Evolutionary conservation across 768 basidiomycete genomes (phyloP).

Genomic region (Glaciozyma antarctica): DNA sequence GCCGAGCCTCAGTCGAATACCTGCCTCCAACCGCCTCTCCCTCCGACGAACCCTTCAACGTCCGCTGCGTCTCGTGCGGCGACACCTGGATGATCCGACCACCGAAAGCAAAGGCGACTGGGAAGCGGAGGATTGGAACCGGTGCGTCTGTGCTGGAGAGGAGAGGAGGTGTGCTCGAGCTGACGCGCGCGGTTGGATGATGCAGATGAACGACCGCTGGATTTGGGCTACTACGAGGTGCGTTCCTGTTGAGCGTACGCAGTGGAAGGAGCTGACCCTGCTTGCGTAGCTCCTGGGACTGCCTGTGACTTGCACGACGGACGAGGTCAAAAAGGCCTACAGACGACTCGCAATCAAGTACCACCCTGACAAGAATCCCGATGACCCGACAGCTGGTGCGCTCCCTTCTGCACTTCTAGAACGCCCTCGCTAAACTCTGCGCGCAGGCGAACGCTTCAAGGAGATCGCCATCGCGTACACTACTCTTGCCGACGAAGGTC

Average conservation of each 20-base stretch:
- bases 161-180: background rate
- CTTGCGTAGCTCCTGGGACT: conserved; percentile 44
- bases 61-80: conserved; percentile 64
- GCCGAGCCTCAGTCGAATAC: conserved; percentile 33
- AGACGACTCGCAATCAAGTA: conserved; percentile 64
- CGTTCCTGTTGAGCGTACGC: background rate
- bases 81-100: conserved; percentile 43
- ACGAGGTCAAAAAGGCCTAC: conserved; percentile 87
- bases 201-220: conserved; percentile 71
- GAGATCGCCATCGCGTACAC: conserved; percentile 68
- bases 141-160: conserved; percentile 6
- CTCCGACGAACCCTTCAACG: conserved; percentile 51
- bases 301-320: conserved; percentile 60
- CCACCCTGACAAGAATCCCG: conserved; percentile 70
- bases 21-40: conserved; percentile 45
- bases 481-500: conserved; percentile 16
- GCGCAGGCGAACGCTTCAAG: conserved; percentile 49
- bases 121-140: conserved; percentile 12
- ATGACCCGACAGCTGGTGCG: conserved; percentile 57
- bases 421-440: too few species aligned
- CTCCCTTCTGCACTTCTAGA: too few species aligned
- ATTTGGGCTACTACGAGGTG: conserved; percentile 84
- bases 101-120: conserved; percentile 32
- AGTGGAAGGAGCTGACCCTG: too few species aligned
- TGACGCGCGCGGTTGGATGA: background rate